Percentiles rank a stretch among this genome's conserved stretches.
Conservation (phyloP, 768 basidiomycete species). For the Daedalea quercina region DNA sequence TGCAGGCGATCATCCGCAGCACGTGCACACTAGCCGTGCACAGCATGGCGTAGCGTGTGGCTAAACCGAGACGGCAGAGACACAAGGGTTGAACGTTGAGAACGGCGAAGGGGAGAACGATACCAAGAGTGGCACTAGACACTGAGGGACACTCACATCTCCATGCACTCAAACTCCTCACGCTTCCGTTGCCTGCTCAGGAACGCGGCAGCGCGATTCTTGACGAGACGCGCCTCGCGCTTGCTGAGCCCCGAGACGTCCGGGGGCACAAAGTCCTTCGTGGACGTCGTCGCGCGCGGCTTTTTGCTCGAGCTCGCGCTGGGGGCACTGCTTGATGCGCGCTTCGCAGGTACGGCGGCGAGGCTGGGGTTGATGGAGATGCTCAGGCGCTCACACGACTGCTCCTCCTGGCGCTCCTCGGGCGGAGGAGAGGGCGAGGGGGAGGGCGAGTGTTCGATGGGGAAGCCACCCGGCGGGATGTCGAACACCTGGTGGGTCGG, state of each 20-base stretch:
- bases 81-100: no score
- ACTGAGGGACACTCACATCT: constrained; percentile 55
- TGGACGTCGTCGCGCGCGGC: constrained; percentile 42
- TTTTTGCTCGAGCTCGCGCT: constrained; percentile 30
- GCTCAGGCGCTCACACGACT: constrained; percentile 19
- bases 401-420: constrained; percentile 26
- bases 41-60: neutral
- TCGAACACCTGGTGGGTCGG: constrained; percentile 74
- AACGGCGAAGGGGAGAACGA: no score
- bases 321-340: constrained; percentile 15
- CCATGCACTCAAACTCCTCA: constrained; percentile 89
- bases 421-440: constrained; percentile 23
- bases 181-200: constrained; percentile 86
- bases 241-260: constrained; percentile 85
- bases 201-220: constrained; percentile 90
- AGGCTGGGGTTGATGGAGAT: constrained; percentile 14
- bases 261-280: constrained; percentile 83
- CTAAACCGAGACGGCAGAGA: no score
- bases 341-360: constrained; percentile 24
- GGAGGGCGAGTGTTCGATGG: constrained; percentile 21
- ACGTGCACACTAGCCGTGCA: neutral
- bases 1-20: neutral
- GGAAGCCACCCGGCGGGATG: constrained; percentile 33
- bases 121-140: neutral
- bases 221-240: constrained; percentile 85